phyloP scores from a whole-genome alignment of 2,329 filamentous ascomycete species.

The Epichloe bromicola region DNA sequence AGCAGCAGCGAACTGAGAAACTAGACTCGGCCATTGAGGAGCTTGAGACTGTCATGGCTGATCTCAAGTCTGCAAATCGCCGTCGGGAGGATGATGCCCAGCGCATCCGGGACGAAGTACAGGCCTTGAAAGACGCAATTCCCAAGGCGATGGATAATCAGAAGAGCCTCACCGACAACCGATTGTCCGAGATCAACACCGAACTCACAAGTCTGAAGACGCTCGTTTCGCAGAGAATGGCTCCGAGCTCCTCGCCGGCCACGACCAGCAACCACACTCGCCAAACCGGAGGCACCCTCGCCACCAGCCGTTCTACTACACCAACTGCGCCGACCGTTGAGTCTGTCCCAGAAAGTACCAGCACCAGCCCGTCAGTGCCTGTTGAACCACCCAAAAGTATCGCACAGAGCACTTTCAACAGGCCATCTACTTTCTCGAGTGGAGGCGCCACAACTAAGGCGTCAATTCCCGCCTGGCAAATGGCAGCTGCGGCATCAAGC shows the following conservation, averaged over 20 bases:
- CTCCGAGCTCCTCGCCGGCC: constrained; percentile 18
- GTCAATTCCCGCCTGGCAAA: constrained; percentile 69
- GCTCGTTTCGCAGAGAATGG: constrained; percentile 56
- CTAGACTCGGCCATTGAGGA: constrained; percentile 72
- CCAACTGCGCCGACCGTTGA: constrained; percentile 11
- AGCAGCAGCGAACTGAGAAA: constrained; percentile 70
- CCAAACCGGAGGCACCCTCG: background rate
- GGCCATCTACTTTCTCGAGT: constrained; percentile 21
- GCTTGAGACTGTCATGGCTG: constrained; percentile 68
- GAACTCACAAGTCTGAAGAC: constrained; percentile 91
- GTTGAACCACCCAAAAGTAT: constrained; percentile 21
- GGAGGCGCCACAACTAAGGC: constrained; percentile 37
- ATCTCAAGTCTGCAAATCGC: constrained; percentile 69
- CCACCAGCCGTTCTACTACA: background rate
- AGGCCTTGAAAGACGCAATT: constrained; percentile 68
- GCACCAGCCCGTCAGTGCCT: constrained; percentile 12
- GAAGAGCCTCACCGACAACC: constrained; percentile 67
- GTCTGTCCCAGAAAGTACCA: constrained; percentile 12
- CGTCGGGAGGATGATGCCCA: constrained; percentile 79
- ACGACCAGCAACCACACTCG: constrained; percentile 9
- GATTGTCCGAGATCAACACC: constrained; percentile 70
- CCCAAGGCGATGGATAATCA: constrained; percentile 82
- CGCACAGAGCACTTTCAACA: constrained; percentile 16
- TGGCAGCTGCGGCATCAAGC: constrained; percentile 43
- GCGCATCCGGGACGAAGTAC: constrained; percentile 75